phyloP scores from a whole-genome alignment of 2,329 filamentous ascomycete genomes.

The Penicillium sp. region DNA sequence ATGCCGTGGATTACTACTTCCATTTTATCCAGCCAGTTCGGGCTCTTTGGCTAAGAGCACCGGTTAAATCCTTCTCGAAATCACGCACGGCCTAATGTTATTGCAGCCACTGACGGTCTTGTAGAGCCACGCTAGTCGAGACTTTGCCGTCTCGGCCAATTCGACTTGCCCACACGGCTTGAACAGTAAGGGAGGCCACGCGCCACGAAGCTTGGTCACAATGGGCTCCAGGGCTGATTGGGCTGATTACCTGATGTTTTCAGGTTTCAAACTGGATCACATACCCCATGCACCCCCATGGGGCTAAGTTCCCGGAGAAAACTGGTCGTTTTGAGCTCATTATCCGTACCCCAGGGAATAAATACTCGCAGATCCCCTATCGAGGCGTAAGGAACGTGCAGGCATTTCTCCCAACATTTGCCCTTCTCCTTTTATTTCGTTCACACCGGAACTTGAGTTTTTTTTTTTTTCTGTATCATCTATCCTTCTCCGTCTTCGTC shows the following conservation, averaged over 20 bases:
- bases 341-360: conserved; percentile 8
- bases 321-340: neutral
- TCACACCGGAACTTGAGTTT: neutral
- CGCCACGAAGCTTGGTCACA: conserved; percentile 6
- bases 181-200: neutral
- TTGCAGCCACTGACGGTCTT: neutral
- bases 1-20: neutral
- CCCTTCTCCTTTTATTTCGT: neutral
- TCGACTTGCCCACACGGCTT: neutral
- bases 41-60: neutral
- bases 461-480: neutral
- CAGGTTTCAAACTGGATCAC: neutral
- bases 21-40: neutral
- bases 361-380: conserved; percentile 10
- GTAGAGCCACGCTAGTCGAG: neutral
- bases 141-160: conserved; percentile 4
- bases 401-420: neutral
- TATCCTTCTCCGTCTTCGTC: neutral
- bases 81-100: neutral
- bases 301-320: conserved; percentile 4
- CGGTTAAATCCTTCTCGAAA: conserved; percentile 2
- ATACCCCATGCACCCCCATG: neutral
- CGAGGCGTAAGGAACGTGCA: neutral
- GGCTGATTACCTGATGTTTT: neutral
- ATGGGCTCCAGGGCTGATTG: conserved; percentile 1